A percentile compares a stretch with the other conserved stretches of the same genome.
These are phyloP conservation scores for Neoboletus brunneissimus DNA, from an alignment of 768 basidiomycete genomes.

Conservation along the genomic window DNA sequence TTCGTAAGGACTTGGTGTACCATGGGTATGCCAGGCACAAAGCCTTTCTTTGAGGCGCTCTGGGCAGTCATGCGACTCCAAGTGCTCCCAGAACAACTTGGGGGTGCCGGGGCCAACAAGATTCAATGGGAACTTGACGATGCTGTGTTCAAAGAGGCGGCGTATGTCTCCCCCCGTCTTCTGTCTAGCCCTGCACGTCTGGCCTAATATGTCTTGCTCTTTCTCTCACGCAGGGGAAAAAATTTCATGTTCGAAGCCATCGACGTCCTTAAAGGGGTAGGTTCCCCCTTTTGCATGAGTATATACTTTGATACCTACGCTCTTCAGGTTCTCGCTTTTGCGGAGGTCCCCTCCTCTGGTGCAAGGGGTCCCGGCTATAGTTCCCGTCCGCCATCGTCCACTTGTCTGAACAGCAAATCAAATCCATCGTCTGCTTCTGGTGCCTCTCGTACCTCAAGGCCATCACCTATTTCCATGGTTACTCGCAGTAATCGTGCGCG, in stretches of 20 bases:
- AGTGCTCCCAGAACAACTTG: slow-evolving; percentile 72
- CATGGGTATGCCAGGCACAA: slow-evolving; percentile 83
- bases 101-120: slow-evolving; percentile 70
- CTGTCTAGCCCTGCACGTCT: slow-evolving; percentile 6
- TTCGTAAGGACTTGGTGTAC: slow-evolving; percentile 85
- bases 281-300: slow-evolving; percentile 29
- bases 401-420: slow-evolving; percentile 56
- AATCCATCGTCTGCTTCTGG: slow-evolving; percentile 44
- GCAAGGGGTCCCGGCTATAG: slow-evolving; percentile 28
- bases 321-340: slow-evolving; percentile 64
- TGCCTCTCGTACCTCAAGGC: slow-evolving; percentile 31
- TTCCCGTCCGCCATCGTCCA: slow-evolving; percentile 38
- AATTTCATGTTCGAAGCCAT: slow-evolving; percentile 94
- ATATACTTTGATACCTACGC: slow-evolving; percentile 5
- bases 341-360: slow-evolving; percentile 50
- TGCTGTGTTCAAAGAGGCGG: slow-evolving; percentile 90
- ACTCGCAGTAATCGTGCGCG: slow-evolving; percentile 61
- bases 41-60: slow-evolving; percentile 65
- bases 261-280: slow-evolving; percentile 84
- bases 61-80: slow-evolving; percentile 84
- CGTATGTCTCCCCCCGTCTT: slow-evolving; percentile 52
- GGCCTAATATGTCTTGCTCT: slow-evolving; percentile 13
- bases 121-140: slow-evolving; percentile 94
- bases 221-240: slow-evolving; percentile 62
- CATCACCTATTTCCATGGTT: slow-evolving; percentile 40